Conservation (phyloP, 768 basidiomycete species). For the Tulasnella sp. region DNA sequence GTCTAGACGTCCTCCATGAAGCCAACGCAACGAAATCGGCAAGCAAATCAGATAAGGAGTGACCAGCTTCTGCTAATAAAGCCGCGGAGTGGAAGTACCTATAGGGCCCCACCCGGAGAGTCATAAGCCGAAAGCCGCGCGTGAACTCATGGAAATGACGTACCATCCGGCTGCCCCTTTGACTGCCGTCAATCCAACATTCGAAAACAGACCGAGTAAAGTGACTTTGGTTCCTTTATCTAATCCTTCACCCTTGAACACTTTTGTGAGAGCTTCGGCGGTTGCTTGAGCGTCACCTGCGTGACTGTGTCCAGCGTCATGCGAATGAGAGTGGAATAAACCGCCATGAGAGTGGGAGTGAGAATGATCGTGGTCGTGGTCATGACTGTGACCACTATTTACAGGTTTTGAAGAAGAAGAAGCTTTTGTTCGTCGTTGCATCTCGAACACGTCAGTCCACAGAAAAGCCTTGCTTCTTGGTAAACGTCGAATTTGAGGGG, state of each 20-base stretch:
- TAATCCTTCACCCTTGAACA: constrained; percentile 30
- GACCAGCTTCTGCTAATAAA: constrained; percentile 85
- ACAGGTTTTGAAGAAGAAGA: too few species aligned
- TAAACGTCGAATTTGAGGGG: too few species aligned
- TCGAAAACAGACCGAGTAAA: constrained; percentile 68
- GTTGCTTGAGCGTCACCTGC: constrained; percentile 9
- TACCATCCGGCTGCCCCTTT: constrained; percentile 86
- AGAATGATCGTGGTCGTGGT: constrained; percentile 23
- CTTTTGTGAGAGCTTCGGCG: constrained; percentile 17
- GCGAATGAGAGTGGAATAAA: constrained; percentile 45
- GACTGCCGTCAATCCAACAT: constrained; percentile 63
- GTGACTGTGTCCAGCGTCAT: constrained; percentile 30
- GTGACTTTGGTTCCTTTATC: constrained; percentile 78
- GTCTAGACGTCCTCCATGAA: constrained; percentile 74
- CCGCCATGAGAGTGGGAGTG: constrained; percentile 46
- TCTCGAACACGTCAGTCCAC: too few species aligned
- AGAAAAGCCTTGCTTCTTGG: too few species aligned
- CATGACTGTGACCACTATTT: constrained; percentile 19
- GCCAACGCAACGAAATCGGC: constrained; percentile 87
- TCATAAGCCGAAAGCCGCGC: not conserved
- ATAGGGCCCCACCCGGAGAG: not conserved
- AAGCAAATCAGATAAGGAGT: constrained; percentile 67
- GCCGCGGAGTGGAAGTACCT: constrained; percentile 64
- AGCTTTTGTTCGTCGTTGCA: too few species aligned
- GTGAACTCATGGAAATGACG: constrained; percentile 25